phyloP scores from a whole-genome alignment of 257 asterid genomes.

The Linderniella brevidens region DNA sequence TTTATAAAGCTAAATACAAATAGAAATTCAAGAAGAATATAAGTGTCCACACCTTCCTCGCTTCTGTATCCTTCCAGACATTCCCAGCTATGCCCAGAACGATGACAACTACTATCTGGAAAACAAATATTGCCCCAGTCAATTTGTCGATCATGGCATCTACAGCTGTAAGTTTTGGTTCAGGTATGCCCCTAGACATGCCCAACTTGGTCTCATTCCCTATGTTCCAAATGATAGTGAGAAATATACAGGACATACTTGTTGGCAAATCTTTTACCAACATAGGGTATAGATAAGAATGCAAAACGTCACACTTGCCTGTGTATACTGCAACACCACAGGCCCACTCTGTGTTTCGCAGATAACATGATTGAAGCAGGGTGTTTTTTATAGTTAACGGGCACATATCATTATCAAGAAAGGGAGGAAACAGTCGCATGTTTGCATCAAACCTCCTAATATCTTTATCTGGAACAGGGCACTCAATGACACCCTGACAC shows the following conservation, averaged over 20 bases:
- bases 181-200: slow-evolving; percentile 94
- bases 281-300: slow-evolving; percentile 3
- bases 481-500: slow-evolving; percentile 89
- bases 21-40: slow-evolving; percentile 7
- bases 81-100: slow-evolving; percentile 96
- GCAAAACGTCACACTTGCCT: slow-evolving; percentile 33
- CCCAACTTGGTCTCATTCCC: slow-evolving; percentile 99
- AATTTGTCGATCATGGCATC: slow-evolving; percentile 99
- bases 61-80: slow-evolving; percentile 97
- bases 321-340: slow-evolving; percentile 99
- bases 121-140: slow-evolving; percentile 95
- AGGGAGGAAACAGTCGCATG: slow-evolving; percentile 91
- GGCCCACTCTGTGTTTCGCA: slow-evolving; percentile 98
- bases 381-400: slow-evolving; percentile 87
- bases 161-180: slow-evolving; percentile 96
- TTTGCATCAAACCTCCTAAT: slow-evolving; percentile 93
- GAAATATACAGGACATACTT: slow-evolving; percentile 1
- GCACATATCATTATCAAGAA: slow-evolving; percentile 87
- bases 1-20: neutral
- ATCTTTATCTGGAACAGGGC: slow-evolving; percentile 89
- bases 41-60: slow-evolving; percentile 47
- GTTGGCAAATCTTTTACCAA: neutral
- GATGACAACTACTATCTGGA: slow-evolving; percentile 91
- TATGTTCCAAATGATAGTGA: slow-evolving; percentile 14
- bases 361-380: slow-evolving; percentile 88